These are phyloP conservation scores for Celoporthe dispersa DNA, from an alignment of 2,329 filamentous ascomycete species.

Conservation along the genomic window DNA sequence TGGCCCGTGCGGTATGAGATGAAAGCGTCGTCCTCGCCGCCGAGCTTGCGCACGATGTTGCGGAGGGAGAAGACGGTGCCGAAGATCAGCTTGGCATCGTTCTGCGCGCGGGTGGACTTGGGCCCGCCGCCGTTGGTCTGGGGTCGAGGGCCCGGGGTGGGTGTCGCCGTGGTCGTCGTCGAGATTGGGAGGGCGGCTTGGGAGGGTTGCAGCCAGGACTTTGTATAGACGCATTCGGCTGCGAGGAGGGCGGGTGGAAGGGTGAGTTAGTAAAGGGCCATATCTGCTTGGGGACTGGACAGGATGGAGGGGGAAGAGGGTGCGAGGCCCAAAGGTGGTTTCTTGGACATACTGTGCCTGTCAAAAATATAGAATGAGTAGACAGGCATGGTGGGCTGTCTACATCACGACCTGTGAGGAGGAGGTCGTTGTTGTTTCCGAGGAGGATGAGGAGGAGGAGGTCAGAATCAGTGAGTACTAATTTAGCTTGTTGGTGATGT, in stretches of 20 bases:
- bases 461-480: background rate
- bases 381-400: conserved; percentile 72
- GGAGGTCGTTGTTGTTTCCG: conserved; percentile 18
- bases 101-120: conserved; percentile 44
- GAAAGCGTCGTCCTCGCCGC: conserved; percentile 92
- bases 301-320: too few species aligned
- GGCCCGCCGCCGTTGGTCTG: background rate
- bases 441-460: background rate
- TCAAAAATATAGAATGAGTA: conserved; percentile 99
- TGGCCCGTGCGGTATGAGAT: conserved; percentile 90
- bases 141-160: conserved; percentile 17
- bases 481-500: background rate
- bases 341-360: conserved; percentile 76
- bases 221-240: conserved; percentile 98
- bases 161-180: conserved; percentile 24
- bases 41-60: conserved; percentile 95
- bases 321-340: background rate
- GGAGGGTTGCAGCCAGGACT: conserved; percentile 71
- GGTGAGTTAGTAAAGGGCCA: conserved; percentile 20
- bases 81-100: conserved; percentile 97
- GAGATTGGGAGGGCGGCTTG: conserved; percentile 44
- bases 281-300: background rate
- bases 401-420: conserved; percentile 26
- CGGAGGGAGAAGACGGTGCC: conserved; percentile 94
- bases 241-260: conserved; percentile 28